phyloP scores from a whole-genome alignment of 75 land plant genomes.

The Selaginella moellendorffii region DNA sequence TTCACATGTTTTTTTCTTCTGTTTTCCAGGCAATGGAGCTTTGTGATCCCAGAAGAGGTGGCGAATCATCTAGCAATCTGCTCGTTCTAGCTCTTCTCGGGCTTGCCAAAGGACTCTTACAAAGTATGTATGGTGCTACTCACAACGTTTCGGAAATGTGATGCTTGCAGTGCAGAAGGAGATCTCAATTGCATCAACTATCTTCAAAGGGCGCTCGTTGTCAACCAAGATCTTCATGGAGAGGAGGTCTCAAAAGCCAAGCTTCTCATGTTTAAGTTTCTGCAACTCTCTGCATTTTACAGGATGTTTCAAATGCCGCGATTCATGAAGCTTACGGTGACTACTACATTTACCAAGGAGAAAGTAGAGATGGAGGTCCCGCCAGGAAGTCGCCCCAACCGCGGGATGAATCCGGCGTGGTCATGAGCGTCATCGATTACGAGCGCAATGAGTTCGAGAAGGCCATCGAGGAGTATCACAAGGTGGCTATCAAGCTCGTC shows the following conservation, averaged over 20 bases:
- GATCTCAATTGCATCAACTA: constrained; percentile 15
- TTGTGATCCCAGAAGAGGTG: constrained; percentile 4
- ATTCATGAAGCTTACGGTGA: constrained; percentile 21
- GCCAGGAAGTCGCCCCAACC: not conserved
- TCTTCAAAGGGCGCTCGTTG: constrained; percentile 15
- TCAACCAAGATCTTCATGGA: constrained; percentile 16
- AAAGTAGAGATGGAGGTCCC: constrained; percentile 11
- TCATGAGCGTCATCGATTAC: not conserved
- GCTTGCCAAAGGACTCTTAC: constrained; percentile 16
- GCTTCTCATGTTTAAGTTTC: not conserved
- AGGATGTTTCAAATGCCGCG: constrained; percentile 13
- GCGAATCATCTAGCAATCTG: constrained; percentile 3
- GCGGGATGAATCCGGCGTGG: not conserved
- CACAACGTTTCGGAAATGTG: not conserved
- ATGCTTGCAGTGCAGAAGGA: constrained; percentile 8
- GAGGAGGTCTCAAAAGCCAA: not conserved
- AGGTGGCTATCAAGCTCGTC: not conserved
- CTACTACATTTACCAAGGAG: constrained; percentile 9
- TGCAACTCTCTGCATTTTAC: not conserved
- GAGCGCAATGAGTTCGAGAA: constrained; percentile 10
- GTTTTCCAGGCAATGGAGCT: constrained; percentile 15
- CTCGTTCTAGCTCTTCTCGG: constrained; percentile 7
- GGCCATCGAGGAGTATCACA: constrained; percentile 14
- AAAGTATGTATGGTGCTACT: constrained; percentile 3
- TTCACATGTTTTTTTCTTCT: not conserved